Evolutionary conservation across 208 protist species (phyloP).

Genomic region (Leishmania amazonensis): DNA sequence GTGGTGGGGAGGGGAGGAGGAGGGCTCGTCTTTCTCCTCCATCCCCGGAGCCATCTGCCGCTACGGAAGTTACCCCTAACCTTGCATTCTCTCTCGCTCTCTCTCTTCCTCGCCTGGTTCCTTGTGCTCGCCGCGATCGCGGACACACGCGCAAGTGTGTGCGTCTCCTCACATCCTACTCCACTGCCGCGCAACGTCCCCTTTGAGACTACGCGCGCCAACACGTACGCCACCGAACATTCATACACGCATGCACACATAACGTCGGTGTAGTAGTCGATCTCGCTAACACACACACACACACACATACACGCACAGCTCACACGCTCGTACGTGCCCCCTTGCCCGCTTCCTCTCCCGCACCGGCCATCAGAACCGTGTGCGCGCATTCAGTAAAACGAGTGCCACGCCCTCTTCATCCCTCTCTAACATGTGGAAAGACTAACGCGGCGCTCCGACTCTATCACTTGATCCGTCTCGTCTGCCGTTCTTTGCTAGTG

Average conservation of each 20-base stretch:
- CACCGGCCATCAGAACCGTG: neutral
- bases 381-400: neutral
- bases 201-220: too few relatives aligned
- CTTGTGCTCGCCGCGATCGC: neutral
- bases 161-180: neutral
- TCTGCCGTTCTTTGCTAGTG: neutral
- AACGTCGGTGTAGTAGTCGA: too few relatives aligned
- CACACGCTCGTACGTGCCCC: neutral
- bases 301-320: neutral
- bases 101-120: constrained; percentile 6
- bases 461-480: neutral
- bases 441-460: neutral
- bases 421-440: neutral
- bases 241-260: too few relatives aligned
- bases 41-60: neutral
- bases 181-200: neutral
- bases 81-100: neutral
- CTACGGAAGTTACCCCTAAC: neutral
- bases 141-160: neutral
- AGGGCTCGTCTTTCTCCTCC: neutral
- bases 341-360: neutral
- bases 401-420: neutral
- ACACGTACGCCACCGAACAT: too few relatives aligned
- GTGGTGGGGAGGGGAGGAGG: neutral
- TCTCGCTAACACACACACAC: too few relatives aligned